Base-by-base conservation (phyloP, 1,139 yeast species). In the Suhomyces yuchorum region DNA sequence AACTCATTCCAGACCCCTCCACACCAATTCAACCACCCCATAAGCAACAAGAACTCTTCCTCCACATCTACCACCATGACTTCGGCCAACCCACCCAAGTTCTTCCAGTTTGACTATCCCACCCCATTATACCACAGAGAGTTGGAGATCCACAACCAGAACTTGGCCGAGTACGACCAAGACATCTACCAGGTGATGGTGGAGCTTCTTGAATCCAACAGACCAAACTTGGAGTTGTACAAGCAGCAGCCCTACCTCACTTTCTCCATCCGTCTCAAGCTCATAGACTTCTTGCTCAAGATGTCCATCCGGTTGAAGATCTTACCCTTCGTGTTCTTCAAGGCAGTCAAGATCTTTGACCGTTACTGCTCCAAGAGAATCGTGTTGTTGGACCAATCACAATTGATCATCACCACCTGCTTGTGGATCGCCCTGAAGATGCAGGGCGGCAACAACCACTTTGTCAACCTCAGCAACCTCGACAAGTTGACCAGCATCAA, bases 381-480 rank as follows among this genome's bases (percentile, higher is more conserved):
- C 8, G 85, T 84, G 2, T 66, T 83, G 42, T 72, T 79, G 51
- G 85, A 80, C 51, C 88, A 83, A 67, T 74, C 82, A 8, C 86
- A 82, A 61, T 70, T 84, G 46, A 84, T 83, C 19, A 77, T 82
- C 38, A 80, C 85, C 38, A 82, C 88, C 18, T 84, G 89, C 60
- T 68, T 84, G 35, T 83, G 88, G 88, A 68, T 84, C 18, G 80
- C 85, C 5, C 78, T 84, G 28, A 84, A 84, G 61, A 69, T 82
- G 3, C 80, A 77, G 63, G 90, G 90, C 40, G 90, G 90, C 30
- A 83, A 85, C 61, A 82, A 82, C 57, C 90, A 84, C 65, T 81
- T 82, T 56, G 78, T 82, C 49, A 82, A 82, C 62, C 72, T 73
- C 52, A 59, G 53, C 44, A 70, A 71, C 50, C 52, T 65, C 35